phyloP scores from a whole-genome alignment of 1,284 basidiomycete species.

The Calocybe gambosa region DNA sequence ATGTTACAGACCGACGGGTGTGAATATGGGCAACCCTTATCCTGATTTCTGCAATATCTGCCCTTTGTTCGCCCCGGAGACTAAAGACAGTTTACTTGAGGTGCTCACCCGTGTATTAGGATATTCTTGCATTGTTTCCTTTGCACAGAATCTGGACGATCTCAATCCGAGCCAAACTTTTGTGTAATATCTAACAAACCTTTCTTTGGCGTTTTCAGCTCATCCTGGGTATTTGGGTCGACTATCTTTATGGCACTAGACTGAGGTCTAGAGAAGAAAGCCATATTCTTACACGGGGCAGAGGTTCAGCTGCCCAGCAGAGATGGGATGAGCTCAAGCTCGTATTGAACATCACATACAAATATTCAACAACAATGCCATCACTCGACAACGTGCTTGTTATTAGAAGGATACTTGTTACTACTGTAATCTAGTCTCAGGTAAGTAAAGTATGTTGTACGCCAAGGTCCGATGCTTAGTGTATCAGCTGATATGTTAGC shows the following conservation, averaged over 20 bases:
- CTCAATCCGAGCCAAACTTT: background rate
- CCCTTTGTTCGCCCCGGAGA: background rate
- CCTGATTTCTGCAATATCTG: conserved; percentile 80
- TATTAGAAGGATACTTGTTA: too few species aligned
- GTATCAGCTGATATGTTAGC: background rate
- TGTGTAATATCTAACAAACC: conserved; percentile 23
- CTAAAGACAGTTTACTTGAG: background rate
- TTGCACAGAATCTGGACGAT: conserved; percentile 52
- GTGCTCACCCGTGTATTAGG: conserved; percentile 75
- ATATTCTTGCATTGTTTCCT: conserved; percentile 79
- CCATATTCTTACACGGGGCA: conserved; percentile 27
- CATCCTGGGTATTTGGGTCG: conserved; percentile 32
- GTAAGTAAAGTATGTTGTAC: background rate
- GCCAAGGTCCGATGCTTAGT: too few species aligned
- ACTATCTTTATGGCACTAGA: conserved; percentile 40
- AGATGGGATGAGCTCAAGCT: conserved; percentile 15
- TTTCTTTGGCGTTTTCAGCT: conserved; percentile 30
- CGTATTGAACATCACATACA: conserved; percentile 8
- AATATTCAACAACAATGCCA: conserved; percentile 10
- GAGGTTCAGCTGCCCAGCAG: conserved; percentile 27
- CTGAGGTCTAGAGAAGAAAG: conserved; percentile 37
- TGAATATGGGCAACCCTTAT: conserved; percentile 79
- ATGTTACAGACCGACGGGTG: conserved; percentile 62
- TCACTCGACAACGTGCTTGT: background rate
- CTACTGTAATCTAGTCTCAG: too few species aligned